Evolutionary conservation across 2,329 filamentous ascomycete genomes (phyloP).

Genomic region (Cordyceps cicadae): DNA sequence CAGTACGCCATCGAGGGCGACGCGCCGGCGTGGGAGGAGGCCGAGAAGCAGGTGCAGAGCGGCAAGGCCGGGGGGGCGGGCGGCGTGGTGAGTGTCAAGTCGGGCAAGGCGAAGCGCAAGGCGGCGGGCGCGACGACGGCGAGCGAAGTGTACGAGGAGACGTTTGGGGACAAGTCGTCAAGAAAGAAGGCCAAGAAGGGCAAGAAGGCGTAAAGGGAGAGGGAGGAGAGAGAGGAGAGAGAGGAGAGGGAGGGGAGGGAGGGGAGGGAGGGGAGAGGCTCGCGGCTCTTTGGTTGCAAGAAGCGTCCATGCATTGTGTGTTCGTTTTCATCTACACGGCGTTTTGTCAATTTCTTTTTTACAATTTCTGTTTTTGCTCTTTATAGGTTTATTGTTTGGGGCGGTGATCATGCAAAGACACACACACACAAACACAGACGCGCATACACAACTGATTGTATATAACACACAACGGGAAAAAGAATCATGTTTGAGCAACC

Average conservation of each 20-base stretch:
- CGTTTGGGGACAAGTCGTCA: constrained; percentile 43
- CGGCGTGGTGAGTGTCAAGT: constrained; percentile 71
- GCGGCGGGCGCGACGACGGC: constrained; percentile 43
- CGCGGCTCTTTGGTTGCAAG: too few relatives aligned
- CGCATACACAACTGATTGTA: neutral
- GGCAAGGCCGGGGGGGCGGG: constrained; percentile 48
- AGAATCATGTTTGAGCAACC: neutral
- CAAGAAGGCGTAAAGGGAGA: constrained; percentile 21
- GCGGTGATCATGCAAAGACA: neutral
- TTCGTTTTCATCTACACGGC: neutral
- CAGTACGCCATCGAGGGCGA: constrained; percentile 57
- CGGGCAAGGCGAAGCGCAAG: constrained; percentile 69
- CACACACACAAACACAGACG: too few relatives aligned
- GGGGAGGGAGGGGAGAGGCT: neutral
- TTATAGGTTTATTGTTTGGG: neutral
- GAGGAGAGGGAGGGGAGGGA: too few relatives aligned
- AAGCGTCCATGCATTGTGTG: neutral
- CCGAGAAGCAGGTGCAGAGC: constrained; percentile 65
- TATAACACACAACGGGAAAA: neutral
- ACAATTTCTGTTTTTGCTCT: neutral
- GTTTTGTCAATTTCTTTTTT: neutral
- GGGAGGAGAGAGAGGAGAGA: too few relatives aligned
- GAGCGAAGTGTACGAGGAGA: constrained; percentile 55
- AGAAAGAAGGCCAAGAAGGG: constrained; percentile 47
- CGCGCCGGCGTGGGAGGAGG: constrained; percentile 55